Conservation (phyloP, 345 rosid genomes). For the Aquilaria sinensis region DNA sequence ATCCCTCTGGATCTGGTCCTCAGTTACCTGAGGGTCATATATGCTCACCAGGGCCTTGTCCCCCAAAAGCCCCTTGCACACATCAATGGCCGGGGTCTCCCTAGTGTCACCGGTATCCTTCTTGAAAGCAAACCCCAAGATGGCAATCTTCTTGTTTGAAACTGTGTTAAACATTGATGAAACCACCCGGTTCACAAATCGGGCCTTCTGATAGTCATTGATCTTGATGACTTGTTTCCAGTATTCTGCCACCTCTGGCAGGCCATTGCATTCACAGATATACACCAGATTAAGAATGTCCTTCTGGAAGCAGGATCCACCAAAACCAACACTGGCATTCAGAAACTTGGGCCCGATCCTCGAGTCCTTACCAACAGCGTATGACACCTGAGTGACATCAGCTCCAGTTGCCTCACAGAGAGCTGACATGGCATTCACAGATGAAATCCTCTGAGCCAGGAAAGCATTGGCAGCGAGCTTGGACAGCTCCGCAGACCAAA, state of each 20-base stretch:
- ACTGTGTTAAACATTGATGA: constrained; percentile 91
- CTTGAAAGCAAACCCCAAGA: constrained; percentile 84
- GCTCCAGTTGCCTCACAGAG: constrained; percentile 92
- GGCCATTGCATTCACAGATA: constrained; percentile 92
- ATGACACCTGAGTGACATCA: constrained; percentile 68
- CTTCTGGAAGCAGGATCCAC: constrained; percentile 92
- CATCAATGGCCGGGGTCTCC: constrained; percentile 91
- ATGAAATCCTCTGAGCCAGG: constrained; percentile 87
- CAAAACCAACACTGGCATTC: constrained; percentile 86
- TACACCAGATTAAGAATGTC: constrained; percentile 82
- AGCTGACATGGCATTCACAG: constrained; percentile 92
- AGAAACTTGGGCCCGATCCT: constrained; percentile 85
- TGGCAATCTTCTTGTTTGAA: constrained; percentile 74
- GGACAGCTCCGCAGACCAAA: constrained; percentile 94
- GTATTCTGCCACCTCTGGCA: constrained; percentile 91
- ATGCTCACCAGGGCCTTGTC: constrained; percentile 87
- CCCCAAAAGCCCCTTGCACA: constrained; percentile 84
- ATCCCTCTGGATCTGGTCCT: constrained; percentile 90
- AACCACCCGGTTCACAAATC: constrained; percentile 82
- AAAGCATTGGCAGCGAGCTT: constrained; percentile 95
- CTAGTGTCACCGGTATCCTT: constrained; percentile 91
- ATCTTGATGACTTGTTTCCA: constrained; percentile 96
- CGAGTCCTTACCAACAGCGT: constrained; percentile 71
- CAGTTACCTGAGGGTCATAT: constrained; percentile 82
- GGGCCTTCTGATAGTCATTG: constrained; percentile 81